Evolutionary conservation across 1,139 yeast genomes (phyloP).

Genomic region (Candida mesenterica): DNA sequence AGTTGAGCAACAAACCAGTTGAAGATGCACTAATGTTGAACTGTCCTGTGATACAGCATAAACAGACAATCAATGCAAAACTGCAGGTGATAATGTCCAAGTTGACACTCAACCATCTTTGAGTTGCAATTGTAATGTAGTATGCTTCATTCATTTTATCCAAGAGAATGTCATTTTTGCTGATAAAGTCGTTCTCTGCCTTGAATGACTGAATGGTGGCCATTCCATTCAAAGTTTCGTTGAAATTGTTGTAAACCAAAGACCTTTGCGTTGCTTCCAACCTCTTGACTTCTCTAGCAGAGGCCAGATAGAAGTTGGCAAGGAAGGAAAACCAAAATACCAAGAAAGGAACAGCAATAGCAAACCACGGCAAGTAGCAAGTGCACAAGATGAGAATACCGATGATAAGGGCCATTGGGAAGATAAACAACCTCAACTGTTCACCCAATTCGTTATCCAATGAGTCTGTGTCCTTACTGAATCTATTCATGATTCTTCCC

Average conservation of each 20-base stretch:
- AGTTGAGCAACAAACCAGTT: conserved; percentile 43
- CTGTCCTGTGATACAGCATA: conserved; percentile 41
- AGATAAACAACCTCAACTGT: conserved; percentile 41
- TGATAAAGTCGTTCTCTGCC: conserved; percentile 30
- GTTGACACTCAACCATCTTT: conserved; percentile 45
- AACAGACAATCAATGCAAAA: conserved; percentile 39
- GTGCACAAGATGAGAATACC: conserved; percentile 45
- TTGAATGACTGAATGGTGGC: conserved; percentile 39
- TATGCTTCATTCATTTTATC: conserved; percentile 47
- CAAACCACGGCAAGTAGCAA: conserved; percentile 47
- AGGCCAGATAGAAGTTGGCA: conserved; percentile 42
- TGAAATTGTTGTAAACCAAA: conserved; percentile 45
- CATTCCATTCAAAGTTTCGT: conserved; percentile 48
- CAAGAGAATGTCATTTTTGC: conserved; percentile 35
- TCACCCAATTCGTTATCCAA: conserved; percentile 49
- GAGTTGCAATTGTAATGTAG: conserved; percentile 40
- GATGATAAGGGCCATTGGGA: conserved; percentile 39
- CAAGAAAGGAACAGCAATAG: conserved; percentile 44
- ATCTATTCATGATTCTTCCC: conserved; percentile 51
- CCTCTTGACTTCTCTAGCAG: conserved; percentile 46
- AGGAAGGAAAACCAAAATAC: conserved; percentile 29
- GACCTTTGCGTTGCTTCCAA: conserved; percentile 46
- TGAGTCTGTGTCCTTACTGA: conserved; percentile 52
- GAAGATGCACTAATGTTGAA: conserved; percentile 44
- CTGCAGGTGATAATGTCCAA: conserved; percentile 39